Conservation (phyloP, 1,139 yeast genomes). For the Pichia sp. region DNA sequence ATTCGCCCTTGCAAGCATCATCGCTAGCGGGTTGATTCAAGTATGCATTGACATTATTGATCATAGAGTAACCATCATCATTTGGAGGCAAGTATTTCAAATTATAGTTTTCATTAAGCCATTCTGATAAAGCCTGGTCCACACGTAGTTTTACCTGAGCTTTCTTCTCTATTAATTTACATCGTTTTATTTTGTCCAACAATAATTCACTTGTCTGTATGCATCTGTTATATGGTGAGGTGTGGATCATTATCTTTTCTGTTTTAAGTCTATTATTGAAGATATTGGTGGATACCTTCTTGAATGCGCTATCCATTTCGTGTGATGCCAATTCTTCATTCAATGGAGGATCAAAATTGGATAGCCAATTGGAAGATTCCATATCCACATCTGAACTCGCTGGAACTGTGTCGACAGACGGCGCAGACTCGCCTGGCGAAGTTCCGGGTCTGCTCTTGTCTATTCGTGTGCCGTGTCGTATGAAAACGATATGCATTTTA, state of each 20-base stretch:
- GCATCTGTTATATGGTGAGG: constrained; percentile 89
- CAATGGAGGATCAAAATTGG: constrained; percentile 29
- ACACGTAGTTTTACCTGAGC: constrained; percentile 22
- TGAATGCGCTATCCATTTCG: constrained; percentile 24
- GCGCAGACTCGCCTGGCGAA: constrained; percentile 11
- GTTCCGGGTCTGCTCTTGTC: constrained; percentile 19
- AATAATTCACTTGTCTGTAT: constrained; percentile 64
- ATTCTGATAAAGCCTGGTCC: constrained; percentile 33
- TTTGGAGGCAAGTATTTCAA: constrained; percentile 33
- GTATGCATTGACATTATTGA: constrained; percentile 31
- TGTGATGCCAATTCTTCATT: constrained; percentile 16
- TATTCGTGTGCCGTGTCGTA: constrained; percentile 27
- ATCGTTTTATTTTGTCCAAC: constrained; percentile 15
- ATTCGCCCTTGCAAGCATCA: constrained; percentile 2
- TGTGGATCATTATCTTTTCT: constrained; percentile 25
- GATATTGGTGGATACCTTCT: constrained; percentile 16
- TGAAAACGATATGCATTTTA: constrained; percentile 26
- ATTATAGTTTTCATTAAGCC: constrained; percentile 32
- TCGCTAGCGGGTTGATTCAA: constrained; percentile 14
- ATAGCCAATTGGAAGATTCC: constrained; percentile 23
- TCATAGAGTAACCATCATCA: constrained; percentile 33
- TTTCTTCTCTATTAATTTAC: constrained; percentile 2
- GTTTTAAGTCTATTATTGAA: constrained; percentile 3
- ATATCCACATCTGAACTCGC: constrained; percentile 6
- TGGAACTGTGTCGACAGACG: constrained; percentile 1